These are phyloP conservation scores for Xylariomycetidae sp. DNA, from an alignment of 2,329 filamentous ascomycete species.

Conservation along the genomic window DNA sequence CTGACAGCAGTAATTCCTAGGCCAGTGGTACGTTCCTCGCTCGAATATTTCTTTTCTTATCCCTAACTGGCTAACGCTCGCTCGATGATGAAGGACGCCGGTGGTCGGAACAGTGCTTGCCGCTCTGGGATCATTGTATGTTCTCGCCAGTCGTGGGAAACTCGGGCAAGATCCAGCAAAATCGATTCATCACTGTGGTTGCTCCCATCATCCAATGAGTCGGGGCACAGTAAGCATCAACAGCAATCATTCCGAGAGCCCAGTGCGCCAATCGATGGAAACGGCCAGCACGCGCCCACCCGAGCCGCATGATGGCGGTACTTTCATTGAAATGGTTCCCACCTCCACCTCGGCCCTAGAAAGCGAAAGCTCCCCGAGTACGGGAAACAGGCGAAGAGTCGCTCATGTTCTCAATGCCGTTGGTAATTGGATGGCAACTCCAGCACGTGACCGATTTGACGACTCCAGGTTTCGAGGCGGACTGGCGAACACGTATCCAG, in stretches of 20 bases:
- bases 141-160: constrained; percentile 26
- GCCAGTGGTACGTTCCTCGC: too few species aligned
- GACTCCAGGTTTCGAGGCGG: constrained; percentile 41
- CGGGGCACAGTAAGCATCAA: constrained; percentile 5
- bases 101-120: too few species aligned
- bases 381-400: constrained; percentile 33
- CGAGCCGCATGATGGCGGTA: not conserved
- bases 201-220: constrained; percentile 13
- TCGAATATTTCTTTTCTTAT: too few species aligned
- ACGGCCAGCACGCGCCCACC: not conserved
- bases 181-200: constrained; percentile 17
- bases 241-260: not conserved
- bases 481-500: constrained; percentile 44
- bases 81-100: too few species aligned
- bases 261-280: not conserved
- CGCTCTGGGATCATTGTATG: too few species aligned
- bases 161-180: constrained; percentile 1
- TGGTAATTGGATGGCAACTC: constrained; percentile 40
- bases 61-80: too few species aligned
- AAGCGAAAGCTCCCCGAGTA: constrained; percentile 10
- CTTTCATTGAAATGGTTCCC: constrained; percentile 4
- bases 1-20: too few species aligned
- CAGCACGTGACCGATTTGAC: constrained; percentile 41
- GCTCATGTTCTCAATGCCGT: constrained; percentile 36
- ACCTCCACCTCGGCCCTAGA: constrained; percentile 1